Evolutionary conservation across 169 alveolate genomes (phyloP), one percentile per base, ranked within the genome.

Genomic region (Plasmodium ovale): DNA sequence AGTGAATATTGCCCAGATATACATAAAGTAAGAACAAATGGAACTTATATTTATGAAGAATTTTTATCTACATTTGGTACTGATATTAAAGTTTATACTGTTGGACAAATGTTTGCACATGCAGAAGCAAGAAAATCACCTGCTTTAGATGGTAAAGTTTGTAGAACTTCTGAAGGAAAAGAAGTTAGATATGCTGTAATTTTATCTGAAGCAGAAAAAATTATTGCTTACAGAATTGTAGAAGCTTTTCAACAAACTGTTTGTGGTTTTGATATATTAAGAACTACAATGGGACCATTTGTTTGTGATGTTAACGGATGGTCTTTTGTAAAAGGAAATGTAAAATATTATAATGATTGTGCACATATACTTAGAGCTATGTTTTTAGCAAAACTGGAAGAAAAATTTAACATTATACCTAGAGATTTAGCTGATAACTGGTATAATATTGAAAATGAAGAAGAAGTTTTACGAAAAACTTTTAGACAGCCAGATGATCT

Each of bases 81-180:
- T 60, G 99, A 98, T 87, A 97, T 98, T 51, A 98, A 98, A 93
- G 99, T 98, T 0, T 98, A 98, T 91, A 97, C 99, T 0, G 99
- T 98, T 19, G 99, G 99, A 1, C 96, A 96, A 21, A 96, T 97
- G 93, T 98, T 97, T 92, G 98, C 99, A 7, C 99, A 98, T 91
- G 99, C 99, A 0, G 99, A 98, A 92, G 99, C 99, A 3, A 93
- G 99, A 62, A 98, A 98, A 87, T 94, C 99, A 72, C 99, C 99
- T 25, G 88, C 98, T 21, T 92, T 98, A 49, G 99, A 97, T 90
- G 99, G 99, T 14, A 92, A 93, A 60, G 97, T 95, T 1, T 90
- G 92, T 59, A 91, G 98, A 88, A 95, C 97, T 25, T 74, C 93
- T 16, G 97, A 97, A 35, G 99, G 99, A 14, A 98, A 98, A 91